These are phyloP conservation scores for Lecanicillium sp. DNA, from an alignment of 2,329 filamentous ascomycete species.

Conservation along the genomic window DNA sequence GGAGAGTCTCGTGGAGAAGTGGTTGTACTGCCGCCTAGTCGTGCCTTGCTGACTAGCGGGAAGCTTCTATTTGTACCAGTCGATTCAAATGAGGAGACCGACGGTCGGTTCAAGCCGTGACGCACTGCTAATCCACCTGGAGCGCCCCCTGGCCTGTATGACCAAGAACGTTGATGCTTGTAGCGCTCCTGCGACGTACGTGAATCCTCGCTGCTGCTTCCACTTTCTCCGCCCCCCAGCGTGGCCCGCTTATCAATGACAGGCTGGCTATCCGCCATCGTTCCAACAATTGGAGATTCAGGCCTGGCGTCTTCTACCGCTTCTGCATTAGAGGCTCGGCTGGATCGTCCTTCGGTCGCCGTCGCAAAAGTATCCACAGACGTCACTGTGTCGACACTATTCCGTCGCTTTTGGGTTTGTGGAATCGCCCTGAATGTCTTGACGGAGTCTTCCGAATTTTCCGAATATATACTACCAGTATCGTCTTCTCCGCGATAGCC, in stretches of 20 bases:
- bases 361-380: constrained; percentile 49
- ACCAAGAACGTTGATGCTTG: constrained; percentile 11
- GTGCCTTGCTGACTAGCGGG: constrained; percentile 47
- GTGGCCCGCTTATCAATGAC: not conserved
- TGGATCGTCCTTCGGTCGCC: constrained; percentile 40
- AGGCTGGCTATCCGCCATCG: not conserved
- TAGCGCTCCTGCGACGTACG: constrained; percentile 8
- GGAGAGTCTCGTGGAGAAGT: constrained; percentile 41
- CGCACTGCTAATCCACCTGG: not conserved
- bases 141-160: constrained; percentile 2
- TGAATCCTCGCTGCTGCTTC: constrained; percentile 12
- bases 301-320: constrained; percentile 10
- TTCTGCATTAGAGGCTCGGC: constrained; percentile 21
- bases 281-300: constrained; percentile 5
- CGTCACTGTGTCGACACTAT: constrained; percentile 41
- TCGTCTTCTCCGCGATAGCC: constrained; percentile 16
- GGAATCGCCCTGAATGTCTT: constrained; percentile 50
- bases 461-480: constrained; percentile 38
- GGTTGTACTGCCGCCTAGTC: constrained; percentile 34
- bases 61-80: constrained; percentile 54
- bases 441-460: constrained; percentile 50
- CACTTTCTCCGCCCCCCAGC: constrained; percentile 7
- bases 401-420: constrained; percentile 25
- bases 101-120: constrained; percentile 40
- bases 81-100: constrained; percentile 48